Conservation (phyloP, 2,329 filamentous ascomycete species). For the Colletotrichum sp. region DNA sequence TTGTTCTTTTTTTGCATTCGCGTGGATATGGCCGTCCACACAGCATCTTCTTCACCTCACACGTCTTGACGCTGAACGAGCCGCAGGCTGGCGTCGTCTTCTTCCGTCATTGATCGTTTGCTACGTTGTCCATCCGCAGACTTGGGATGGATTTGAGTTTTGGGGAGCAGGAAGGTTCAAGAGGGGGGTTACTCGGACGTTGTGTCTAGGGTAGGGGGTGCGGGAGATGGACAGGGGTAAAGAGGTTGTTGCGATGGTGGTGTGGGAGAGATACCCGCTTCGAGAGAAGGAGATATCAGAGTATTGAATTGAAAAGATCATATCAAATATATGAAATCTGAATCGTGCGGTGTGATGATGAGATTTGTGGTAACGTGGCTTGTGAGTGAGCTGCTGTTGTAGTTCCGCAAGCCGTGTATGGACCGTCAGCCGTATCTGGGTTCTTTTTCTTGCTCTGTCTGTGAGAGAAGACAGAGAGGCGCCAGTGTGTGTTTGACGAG, state of each 20-base stretch:
- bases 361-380: rapidly evolving
- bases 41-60: neutral
- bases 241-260: neutral
- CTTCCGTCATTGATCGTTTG: neutral
- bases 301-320: neutral
- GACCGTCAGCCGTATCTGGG: too few species aligned
- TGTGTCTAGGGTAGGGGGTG: neutral
- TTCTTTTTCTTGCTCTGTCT: too few species aligned
- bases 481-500: rapidly evolving
- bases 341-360: neutral
- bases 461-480: neutral
- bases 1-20: neutral
- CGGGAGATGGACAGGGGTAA: neutral
- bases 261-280: neutral
- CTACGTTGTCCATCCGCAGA: neutral
- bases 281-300: neutral
- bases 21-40: neutral
- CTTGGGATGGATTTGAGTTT: slow-evolving; percentile 5
- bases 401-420: too few species aligned
- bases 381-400: rapidly evolving
- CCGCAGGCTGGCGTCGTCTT: slow-evolving; percentile 8
- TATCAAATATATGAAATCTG: rapidly evolving
- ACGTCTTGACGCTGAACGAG: slow-evolving; percentile 1
- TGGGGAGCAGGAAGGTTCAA: neutral
- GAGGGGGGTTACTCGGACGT: neutral